phyloP scores from a whole-genome alignment of 345 rosid species.

The Brassica juncea region DNA sequence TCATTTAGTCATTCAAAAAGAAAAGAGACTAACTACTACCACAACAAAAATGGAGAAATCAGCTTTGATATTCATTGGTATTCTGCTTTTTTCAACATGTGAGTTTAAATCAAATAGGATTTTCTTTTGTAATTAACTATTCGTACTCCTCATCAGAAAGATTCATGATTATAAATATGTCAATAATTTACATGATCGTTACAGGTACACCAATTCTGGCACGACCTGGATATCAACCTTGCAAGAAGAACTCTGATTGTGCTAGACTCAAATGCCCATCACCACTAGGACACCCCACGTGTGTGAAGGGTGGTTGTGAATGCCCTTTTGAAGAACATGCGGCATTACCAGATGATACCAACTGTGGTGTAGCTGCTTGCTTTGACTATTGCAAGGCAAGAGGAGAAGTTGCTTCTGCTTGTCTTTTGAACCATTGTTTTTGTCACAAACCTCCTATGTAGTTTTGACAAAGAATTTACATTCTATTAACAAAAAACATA shows the following conservation, averaged over 20 bases:
- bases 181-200: not conserved
- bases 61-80: slow-evolving; percentile 17
- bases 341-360: not conserved
- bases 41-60: slow-evolving; percentile 21
- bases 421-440: slow-evolving; percentile 11
- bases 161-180: not conserved
- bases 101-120: not conserved
- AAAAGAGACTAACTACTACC: not conserved
- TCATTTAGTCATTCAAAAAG: not conserved
- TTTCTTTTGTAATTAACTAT: not conserved
- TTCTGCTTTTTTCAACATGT: slow-evolving; percentile 27
- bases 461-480: not conserved
- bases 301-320: slow-evolving; percentile 4
- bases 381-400: slow-evolving; percentile 1
- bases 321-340: not conserved
- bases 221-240: not conserved
- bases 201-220: slow-evolving; percentile 22
- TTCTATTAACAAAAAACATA: not conserved
- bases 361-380: slow-evolving; percentile 18
- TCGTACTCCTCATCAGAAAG: not conserved
- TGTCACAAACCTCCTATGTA: slow-evolving; percentile 20
- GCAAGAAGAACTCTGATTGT: not conserved
- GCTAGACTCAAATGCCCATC: not conserved
- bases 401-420: slow-evolving; percentile 15
- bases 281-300: not conserved